These are phyloP conservation scores for Lantana camara DNA, from an alignment of 257 asterid genomes.

Conservation along the genomic window DNA sequence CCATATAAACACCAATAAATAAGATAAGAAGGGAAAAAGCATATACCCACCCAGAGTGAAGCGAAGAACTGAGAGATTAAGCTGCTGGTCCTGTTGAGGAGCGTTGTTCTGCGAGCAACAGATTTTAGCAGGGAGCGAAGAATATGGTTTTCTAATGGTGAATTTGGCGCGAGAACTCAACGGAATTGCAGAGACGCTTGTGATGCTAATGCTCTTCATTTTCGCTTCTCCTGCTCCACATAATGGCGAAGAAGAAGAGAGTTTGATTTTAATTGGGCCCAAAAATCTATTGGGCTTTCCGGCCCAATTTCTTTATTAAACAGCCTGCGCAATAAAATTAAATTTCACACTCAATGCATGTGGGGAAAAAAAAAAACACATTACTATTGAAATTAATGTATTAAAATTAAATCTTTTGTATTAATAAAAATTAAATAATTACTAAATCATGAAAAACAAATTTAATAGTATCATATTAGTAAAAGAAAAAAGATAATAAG, in stretches of 20 bases:
- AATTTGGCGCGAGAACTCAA: slow-evolving; percentile 29
- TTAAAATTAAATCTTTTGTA: too few species aligned
- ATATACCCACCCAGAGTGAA: slow-evolving; percentile 88
- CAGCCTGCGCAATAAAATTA: too few species aligned
- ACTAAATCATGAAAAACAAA: too few species aligned
- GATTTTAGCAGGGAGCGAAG: slow-evolving; percentile 23
- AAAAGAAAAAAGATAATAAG: too few species aligned
- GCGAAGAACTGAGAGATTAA: slow-evolving; percentile 91
- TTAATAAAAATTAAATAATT: too few species aligned
- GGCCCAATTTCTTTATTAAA: too few species aligned
- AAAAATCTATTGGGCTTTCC: too few species aligned
- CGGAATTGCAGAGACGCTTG: slow-evolving; percentile 20
- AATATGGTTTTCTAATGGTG: slow-evolving; percentile 20
- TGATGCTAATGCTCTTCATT: slow-evolving; percentile 26
- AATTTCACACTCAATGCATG: too few species aligned
- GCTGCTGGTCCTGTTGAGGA: slow-evolving; percentile 52
- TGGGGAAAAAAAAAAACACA: too few species aligned
- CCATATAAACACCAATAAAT: background rate
- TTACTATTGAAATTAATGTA: too few species aligned
- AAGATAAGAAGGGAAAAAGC: background rate
- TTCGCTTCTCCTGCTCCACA: background rate
- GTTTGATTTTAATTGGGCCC: too few species aligned
- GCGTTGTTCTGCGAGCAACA: slow-evolving; percentile 38
- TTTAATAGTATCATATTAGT: too few species aligned
- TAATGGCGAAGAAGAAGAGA: background rate